Conservation (phyloP, 139 green algal genomes). For the Nannochloris sp. region DNA sequence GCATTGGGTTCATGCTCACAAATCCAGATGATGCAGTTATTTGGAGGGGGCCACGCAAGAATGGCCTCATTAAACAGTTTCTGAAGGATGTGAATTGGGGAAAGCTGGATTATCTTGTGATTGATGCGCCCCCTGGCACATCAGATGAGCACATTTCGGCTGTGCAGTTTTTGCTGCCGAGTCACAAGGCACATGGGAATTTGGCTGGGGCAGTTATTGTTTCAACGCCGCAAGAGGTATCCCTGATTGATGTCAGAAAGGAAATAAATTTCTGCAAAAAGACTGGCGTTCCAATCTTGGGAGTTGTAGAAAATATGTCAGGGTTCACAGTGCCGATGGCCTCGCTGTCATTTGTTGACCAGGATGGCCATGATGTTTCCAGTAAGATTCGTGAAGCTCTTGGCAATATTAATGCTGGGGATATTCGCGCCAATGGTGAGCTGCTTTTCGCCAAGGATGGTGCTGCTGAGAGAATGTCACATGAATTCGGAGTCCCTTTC, state of each 20-base stretch:
- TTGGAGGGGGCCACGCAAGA: conserved; percentile 92
- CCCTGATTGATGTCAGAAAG: conserved; percentile 95
- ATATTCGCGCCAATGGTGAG: conserved; percentile 25
- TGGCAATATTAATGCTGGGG: conserved; percentile 21
- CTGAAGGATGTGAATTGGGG: conserved; percentile 94
- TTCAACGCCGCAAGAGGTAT: conserved; percentile 85
- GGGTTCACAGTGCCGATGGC: conserved; percentile 46
- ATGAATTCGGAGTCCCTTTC: conserved; percentile 66
- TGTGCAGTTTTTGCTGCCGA: conserved; percentile 67
- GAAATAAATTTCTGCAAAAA: conserved; percentile 97
- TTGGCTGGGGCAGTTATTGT: conserved; percentile 67
- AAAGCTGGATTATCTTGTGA: conserved; percentile 86
- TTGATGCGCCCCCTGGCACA: conserved; percentile 94
- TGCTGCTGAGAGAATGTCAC: conserved; percentile 64
- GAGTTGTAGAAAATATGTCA: conserved; percentile 97
- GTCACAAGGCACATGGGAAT: conserved; percentile 33
- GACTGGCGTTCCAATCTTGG: conserved; percentile 69
- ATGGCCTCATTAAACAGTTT: conserved; percentile 95
- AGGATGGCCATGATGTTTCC: conserved; percentile 33
- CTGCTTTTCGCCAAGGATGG: conserved; percentile 27
- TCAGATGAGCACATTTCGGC: conserved; percentile 97
- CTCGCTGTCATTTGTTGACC: conserved; percentile 40
- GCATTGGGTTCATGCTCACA: conserved; percentile 95
- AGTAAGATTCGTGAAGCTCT: conserved; percentile 23
- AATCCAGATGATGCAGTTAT: conserved; percentile 93